Evolutionary conservation across 371 early-diverging fungal species (phyloP), one percentile per base, ranked within the genome.

Genomic region (Thermomucor indicae-seudaticae): DNA sequence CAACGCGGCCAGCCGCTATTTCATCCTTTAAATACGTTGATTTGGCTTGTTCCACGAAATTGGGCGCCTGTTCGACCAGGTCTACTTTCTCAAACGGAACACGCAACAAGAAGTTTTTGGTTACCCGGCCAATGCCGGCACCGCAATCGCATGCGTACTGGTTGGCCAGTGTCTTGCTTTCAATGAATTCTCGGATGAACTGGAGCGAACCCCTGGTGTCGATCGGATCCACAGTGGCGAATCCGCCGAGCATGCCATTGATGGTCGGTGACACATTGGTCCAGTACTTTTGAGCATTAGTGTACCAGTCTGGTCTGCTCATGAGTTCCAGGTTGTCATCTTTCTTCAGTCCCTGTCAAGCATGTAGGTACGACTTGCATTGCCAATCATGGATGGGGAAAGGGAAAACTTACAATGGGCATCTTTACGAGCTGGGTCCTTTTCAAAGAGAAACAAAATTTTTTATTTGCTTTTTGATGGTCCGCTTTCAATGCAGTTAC

Each of bases 61-160:
- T 60, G 14, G 72, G 65, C 31, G 79, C 83, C 60, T 91, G 92
- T 62, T 96, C 96, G 4, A 95, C 94, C 14, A 97, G 69, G 63
- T 97, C 97, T 4, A 94, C 92, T 23, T 75, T 73, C 23, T 84
- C 67, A 57, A 95, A 95, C 4, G 81, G 76, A 6, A 75, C 70
- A 16, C 83, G 66, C 24, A 81, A 58, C 43, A 97, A 70, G 53
- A 93, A 86, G 62, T 87, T 64, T 55, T 94, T 92, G 3, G 94
- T 88, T 10, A 97, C 94, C 14, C 97, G 79, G 2, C 97, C 96
- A 50, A 97, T 96, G 3, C 97, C 97, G 0, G 95, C 93, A 5
- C 95, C 96, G 63, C 94, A 94, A 70, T 94, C 95, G 57, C 76
- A 85, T 30, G 78, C 77, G 67, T 63, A 70, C 55, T 55, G 60